A percentile compares a stretch with the other conserved stretches of the same genome.
phyloP scores from a whole-genome alignment of 768 basidiomycete species.

The Lactifluus hygrophoroides region DNA sequence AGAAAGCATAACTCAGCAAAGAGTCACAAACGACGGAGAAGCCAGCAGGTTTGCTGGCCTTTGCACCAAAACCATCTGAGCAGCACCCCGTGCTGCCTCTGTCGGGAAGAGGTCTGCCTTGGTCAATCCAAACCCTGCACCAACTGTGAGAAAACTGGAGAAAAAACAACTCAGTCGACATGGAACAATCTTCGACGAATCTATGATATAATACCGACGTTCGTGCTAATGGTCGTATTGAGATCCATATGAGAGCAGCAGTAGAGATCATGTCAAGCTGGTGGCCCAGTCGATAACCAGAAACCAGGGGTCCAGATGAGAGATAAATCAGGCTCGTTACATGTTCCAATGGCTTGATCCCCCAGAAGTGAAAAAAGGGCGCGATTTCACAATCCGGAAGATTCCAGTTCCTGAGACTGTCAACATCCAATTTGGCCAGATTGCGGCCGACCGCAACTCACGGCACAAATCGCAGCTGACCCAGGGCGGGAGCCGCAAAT shows the following conservation, averaged over 20 bases:
- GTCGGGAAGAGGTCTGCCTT: slow-evolving; percentile 53
- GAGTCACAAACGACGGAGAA: background rate
- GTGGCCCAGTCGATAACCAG: no score
- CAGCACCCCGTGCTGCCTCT: slow-evolving; percentile 48
- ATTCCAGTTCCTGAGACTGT: background rate
- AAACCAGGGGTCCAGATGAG: background rate
- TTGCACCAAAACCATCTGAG: slow-evolving; percentile 49
- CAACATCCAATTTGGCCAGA: background rate
- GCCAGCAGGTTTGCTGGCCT: background rate
- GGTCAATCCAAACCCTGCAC: slow-evolving; percentile 48
- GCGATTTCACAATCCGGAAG: background rate
- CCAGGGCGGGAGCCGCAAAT: no score
- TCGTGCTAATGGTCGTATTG: slow-evolving; percentile 1
- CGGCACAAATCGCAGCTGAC: no score
- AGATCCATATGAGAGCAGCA: slow-evolving; percentile 1
- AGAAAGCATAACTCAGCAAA: background rate
- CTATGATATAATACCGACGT: slow-evolving; percentile 1
- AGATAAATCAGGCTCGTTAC: background rate
- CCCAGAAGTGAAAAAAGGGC: background rate
- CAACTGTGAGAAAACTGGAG: slow-evolving; percentile 44
- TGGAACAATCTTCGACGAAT: background rate
- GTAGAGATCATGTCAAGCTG: slow-evolving; percentile 4
- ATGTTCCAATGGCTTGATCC: background rate
- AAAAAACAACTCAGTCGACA: background rate
- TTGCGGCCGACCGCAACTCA: no score